Base-by-base conservation (phyloP, 306 rosid genomes). In the Fragaria vesca region DNA sequence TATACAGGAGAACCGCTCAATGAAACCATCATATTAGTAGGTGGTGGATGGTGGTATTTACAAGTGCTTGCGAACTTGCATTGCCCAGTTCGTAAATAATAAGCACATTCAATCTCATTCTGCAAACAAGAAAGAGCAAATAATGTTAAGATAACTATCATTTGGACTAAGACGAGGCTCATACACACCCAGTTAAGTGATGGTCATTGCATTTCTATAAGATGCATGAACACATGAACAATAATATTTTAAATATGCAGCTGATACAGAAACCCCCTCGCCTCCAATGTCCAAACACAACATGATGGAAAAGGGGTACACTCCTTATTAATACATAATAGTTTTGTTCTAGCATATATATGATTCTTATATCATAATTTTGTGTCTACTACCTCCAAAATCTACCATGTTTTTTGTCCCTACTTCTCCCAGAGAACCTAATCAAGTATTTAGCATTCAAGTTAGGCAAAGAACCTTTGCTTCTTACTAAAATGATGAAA, bases 31-130 rank as follows among this genome's bases (percentile, higher is more conserved):
- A 92, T 90, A 81, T 90, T 94, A 69, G 80, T 87, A 66, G 95
- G 98, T 82, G 88, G 97, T 72, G 98, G 98, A 79, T 95, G 98
- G 81, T 95, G 97, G 88, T 86, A 95, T 88, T 95, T 95, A 88
- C 98, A 95, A 47, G 97, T 92, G 87, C 85, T 81, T 75, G 91
- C 97, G 74, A 91, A 95, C 86, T 95, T 92, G 90, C 98, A 94
- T 78, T 89, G 95, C 71, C 98, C 98, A 45, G 97, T 92, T 89
- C 98, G 89, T 84, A 92, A 76, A 89, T 94, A 94, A 88, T 94
- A 94, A 38, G 97, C 83, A 83, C 98, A 94, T 80, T 92, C 93
- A 18, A 82, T 68, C 79, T 94, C 98, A 81, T 83, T 87, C 98
- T 94, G 90, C 88, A 81, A 9, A 57, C 67, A 16, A 16, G 80